Evolutionary conservation across 306 rosid genomes (phyloP), one percentile per base, ranked within the genome.

Genomic region (Senna siamea): DNA sequence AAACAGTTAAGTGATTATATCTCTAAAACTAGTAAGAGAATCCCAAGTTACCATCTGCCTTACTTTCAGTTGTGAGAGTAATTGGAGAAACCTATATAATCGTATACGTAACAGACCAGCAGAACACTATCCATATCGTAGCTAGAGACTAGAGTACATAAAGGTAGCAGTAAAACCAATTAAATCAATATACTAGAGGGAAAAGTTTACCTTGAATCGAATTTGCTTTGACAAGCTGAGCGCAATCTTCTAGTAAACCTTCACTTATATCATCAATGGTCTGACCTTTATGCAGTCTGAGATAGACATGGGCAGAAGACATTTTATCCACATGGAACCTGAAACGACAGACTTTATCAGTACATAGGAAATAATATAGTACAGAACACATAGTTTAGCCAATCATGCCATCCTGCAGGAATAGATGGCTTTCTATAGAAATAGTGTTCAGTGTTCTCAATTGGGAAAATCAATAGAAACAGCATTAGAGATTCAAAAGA

Each of bases 311-410:
- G 44, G 98, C 98, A 7, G 98, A 93, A 38, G 98, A 93, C 97
- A 93, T 93, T 74, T 93, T 93, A 75, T 93, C 98, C 48, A 93
- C 98, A 72, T 93, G 98, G 74, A 93, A 93, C 98, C 98, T 93
- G 72, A 64, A 81, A 61, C 58, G 38, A 58, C 65, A 81, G 18
- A 78, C 34, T 13, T 14, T 11, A 51, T 3, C 74, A 51, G 66
- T 40, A 57, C 43, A 44, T 1, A 26, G 30, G 3, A 26, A 26
- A 26, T 3, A 26, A 3, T 7, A 63, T 20, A 14, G 6, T 37
- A 68, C 22, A 57, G n/a, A 37, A 60, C 68, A 46, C 23, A 46
- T 61, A 59, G 28, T 9, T n/a, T 14, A 1, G 34, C 50, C 44
- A 50, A 59, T 11, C 37, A 69, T 23, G 20, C 22, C 51, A 55